phyloP scores from a whole-genome alignment of 441 rosid species.

The Cnidoscolus chayamansa region DNA sequence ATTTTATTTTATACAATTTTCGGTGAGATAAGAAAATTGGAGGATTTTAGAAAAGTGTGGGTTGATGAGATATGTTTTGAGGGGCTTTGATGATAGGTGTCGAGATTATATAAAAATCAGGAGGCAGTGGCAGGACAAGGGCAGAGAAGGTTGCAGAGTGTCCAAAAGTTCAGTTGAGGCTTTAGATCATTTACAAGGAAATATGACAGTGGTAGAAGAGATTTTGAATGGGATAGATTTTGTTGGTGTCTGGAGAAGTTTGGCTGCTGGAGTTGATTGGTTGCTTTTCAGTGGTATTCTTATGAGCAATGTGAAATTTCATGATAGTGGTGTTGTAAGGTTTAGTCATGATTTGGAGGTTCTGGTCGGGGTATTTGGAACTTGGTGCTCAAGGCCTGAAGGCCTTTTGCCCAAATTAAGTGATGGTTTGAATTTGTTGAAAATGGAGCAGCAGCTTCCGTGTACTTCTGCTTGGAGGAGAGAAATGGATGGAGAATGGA shows the following conservation, averaged over 20 bases:
- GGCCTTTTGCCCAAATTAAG: conserved; percentile 67
- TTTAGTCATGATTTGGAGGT: conserved; percentile 56
- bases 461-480: conserved; percentile 35
- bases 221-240: conserved; percentile 62
- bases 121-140: conserved; percentile 77
- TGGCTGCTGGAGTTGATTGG: conserved; percentile 63
- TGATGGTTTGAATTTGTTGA: conserved; percentile 61
- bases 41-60: conserved; percentile 70
- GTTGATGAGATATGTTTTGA: conserved; percentile 62
- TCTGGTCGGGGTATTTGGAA: conserved; percentile 61
- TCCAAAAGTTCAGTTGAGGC: conserved; percentile 63
- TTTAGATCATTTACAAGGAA: conserved; percentile 73
- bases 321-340: conserved; percentile 58
- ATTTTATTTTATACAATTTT: conserved; percentile 36
- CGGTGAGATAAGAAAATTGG: conserved; percentile 50
- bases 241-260: conserved; percentile 64
- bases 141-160: conserved; percentile 62
- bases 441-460: conserved; percentile 56
- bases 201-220: conserved; percentile 50
- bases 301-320: conserved; percentile 58
- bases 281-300: conserved; percentile 55
- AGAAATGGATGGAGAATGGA: conserved; percentile 57
- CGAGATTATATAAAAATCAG: conserved; percentile 73
- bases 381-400: conserved; percentile 83
- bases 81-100: conserved; percentile 73